Percentiles rank a stretch among this genome's conserved stretches.
These are phyloP conservation scores for Chenopodium suecicum DNA, from an alignment of 148 eudicot genomes.

Conservation along the genomic window DNA sequence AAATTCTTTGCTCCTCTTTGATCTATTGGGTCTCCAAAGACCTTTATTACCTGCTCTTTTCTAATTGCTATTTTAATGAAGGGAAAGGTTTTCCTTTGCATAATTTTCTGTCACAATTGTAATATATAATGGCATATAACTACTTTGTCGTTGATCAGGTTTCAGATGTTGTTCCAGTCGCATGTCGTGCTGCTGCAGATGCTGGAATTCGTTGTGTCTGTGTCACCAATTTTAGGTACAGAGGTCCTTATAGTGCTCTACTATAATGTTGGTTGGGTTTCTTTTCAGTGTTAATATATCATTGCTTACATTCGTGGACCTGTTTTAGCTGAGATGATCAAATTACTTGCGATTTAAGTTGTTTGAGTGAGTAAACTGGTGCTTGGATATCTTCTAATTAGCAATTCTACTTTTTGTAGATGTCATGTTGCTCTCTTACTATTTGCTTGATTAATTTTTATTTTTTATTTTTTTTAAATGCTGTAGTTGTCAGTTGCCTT, in stretches of 20 bases:
- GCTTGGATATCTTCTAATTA: not conserved
- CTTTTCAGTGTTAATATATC: not conserved
- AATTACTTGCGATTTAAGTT: not conserved
- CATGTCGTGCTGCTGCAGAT: conserved; percentile 99
- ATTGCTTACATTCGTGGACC: not conserved
- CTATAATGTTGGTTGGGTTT: not conserved
- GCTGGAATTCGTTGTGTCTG: conserved; percentile 96
- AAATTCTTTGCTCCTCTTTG: conserved; percentile 13
- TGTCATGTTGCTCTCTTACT: not conserved
- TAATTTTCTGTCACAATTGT: not conserved
- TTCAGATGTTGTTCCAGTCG: conserved; percentile 99
- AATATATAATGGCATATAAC: conserved; percentile 3
- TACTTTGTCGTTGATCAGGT: conserved; percentile 46
- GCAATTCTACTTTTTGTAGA: not conserved
- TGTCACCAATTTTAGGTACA: conserved; percentile 92
- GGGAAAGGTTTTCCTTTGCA: not conserved
- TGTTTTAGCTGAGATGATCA: not conserved
- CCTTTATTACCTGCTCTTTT: not conserved
- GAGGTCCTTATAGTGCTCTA: conserved; percentile 12
- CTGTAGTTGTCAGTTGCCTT: conserved; percentile 7
- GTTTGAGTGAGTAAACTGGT: not conserved
- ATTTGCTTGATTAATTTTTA: not conserved
- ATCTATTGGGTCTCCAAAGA: conserved; percentile 5
- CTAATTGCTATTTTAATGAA: not conserved
- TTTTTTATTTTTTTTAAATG: not conserved